phyloP scores from a whole-genome alignment of 1,284 basidiomycete genomes.

The Marasmius fiardii region DNA sequence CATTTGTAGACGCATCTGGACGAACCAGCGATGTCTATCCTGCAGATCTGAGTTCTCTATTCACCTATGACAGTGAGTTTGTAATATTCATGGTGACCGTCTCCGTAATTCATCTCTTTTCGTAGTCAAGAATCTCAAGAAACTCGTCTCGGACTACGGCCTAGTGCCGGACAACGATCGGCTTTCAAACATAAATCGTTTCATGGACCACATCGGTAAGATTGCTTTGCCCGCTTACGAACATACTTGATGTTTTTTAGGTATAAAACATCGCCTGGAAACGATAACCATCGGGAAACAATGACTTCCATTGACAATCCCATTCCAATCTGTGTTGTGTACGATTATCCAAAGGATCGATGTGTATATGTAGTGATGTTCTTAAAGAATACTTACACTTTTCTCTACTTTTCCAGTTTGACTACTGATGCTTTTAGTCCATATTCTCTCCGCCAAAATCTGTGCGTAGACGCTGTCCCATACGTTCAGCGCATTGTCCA shows the following conservation, averaged over 20 bases:
- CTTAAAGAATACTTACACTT: not conserved
- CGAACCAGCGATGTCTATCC: constrained; percentile 45
- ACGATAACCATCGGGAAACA: too few relatives aligned
- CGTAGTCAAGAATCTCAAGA: constrained; percentile 33
- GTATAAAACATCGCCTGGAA: constrained; percentile 5
- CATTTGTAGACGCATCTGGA: constrained; percentile 46
- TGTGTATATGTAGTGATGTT: not conserved
- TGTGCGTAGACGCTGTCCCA: not conserved
- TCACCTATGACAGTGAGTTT: constrained; percentile 47
- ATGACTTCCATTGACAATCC: too few relatives aligned
- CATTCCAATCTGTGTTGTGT: too few relatives aligned
- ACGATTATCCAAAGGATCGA: too few relatives aligned
- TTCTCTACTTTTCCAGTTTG: too few relatives aligned
- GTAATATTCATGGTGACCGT: too few relatives aligned
- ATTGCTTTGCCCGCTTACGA: constrained; percentile 1
- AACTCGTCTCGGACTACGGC: constrained; percentile 44
- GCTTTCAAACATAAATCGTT: constrained; percentile 46
- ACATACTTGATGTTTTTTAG: not conserved
- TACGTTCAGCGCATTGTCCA: not conserved
- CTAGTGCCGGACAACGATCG: constrained; percentile 37
- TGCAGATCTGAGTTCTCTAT: constrained; percentile 42
- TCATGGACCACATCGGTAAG: constrained; percentile 53
- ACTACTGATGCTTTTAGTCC: not conserved
- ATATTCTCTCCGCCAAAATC: not conserved
- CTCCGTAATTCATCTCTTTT: too few relatives aligned